A percentile compares a stretch with the other conserved stretches of the same genome.
phyloP scores from a whole-genome alignment of 495 filamentous ascomycete genomes.

The Tuber umbilicatum region DNA sequence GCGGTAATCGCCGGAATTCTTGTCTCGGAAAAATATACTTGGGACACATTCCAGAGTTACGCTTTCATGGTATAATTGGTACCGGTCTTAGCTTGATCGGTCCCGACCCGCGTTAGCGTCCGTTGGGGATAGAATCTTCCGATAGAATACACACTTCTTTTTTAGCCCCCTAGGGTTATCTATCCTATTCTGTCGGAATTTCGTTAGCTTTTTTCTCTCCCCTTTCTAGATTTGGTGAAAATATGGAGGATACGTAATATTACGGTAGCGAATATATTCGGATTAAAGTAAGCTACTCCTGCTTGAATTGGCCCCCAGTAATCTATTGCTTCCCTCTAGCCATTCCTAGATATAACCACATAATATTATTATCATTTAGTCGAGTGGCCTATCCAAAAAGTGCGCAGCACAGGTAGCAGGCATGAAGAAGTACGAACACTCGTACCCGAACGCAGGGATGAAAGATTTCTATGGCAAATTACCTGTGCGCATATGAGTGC shows the following conservation, averaged over 20 bases:
- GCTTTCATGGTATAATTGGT: background rate
- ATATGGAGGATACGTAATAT: background rate
- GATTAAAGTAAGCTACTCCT: background rate
- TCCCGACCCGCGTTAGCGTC: background rate
- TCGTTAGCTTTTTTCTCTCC: background rate
- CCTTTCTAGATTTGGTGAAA: background rate
- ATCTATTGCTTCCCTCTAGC: background rate
- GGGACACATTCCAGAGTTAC: background rate
- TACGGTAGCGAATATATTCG: background rate
- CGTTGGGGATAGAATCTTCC: background rate
- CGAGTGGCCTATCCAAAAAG: background rate
- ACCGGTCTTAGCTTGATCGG: background rate
- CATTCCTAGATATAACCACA: background rate
- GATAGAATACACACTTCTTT: background rate
- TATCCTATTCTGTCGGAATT: background rate
- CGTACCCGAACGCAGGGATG: background rate
- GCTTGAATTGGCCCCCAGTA: background rate
- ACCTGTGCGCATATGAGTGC: background rate
- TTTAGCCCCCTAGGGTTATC: background rate
- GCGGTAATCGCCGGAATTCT: background rate
- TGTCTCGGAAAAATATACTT: slow-evolving; percentile 3
- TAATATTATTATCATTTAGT: no score
- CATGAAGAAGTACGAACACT: background rate
- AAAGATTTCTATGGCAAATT: background rate
- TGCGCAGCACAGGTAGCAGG: background rate